A percentile compares a stretch with the other conserved stretches of the same genome.
Conservation (phyloP, 2,329 filamentous ascomycete genomes). For the Cytospora schulzeri region DNA sequence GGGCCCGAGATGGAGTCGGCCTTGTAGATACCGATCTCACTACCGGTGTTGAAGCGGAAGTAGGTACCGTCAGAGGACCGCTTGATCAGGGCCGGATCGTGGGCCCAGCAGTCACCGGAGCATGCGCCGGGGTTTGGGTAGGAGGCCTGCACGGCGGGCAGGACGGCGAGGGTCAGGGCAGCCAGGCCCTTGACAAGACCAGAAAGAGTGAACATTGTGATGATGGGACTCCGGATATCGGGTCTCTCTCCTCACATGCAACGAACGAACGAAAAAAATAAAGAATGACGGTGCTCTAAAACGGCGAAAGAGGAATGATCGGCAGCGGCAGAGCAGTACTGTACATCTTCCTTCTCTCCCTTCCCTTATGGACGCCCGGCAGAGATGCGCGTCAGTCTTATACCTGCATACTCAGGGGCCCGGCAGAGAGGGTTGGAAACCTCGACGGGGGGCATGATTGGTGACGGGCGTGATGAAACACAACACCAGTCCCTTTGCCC, state of each 20-base stretch:
- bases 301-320: not conserved
- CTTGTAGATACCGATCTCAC: slow-evolving; percentile 44
- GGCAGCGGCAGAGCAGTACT: not conserved
- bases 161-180: slow-evolving; percentile 12
- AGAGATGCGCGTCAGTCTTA: not conserved
- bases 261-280: not conserved
- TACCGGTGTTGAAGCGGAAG: slow-evolving; percentile 42
- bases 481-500: not conserved
- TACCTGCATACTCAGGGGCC: not conserved
- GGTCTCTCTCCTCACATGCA: not conserved
- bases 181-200: slow-evolving; percentile 15
- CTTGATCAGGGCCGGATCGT: slow-evolving; percentile 22
- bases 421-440: not conserved
- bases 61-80: slow-evolving; percentile 20
- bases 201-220: slow-evolving; percentile 16
- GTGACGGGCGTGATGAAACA: not conserved
- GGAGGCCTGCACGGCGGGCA: slow-evolving; percentile 8
- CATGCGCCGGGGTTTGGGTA: slow-evolving; percentile 39
- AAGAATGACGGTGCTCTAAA: not conserved
- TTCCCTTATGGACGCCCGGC: not conserved
- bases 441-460: not conserved
- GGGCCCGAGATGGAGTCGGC: slow-evolving; percentile 42
- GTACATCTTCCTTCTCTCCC: not conserved
- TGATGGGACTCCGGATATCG: not conserved
- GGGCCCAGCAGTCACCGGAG: slow-evolving; percentile 34